Evolutionary conservation across 2,329 filamentous ascomycete genomes (phyloP), one percentile per base, ranked within the genome.

Genomic region (Emmonsiellopsis sp.): DNA sequence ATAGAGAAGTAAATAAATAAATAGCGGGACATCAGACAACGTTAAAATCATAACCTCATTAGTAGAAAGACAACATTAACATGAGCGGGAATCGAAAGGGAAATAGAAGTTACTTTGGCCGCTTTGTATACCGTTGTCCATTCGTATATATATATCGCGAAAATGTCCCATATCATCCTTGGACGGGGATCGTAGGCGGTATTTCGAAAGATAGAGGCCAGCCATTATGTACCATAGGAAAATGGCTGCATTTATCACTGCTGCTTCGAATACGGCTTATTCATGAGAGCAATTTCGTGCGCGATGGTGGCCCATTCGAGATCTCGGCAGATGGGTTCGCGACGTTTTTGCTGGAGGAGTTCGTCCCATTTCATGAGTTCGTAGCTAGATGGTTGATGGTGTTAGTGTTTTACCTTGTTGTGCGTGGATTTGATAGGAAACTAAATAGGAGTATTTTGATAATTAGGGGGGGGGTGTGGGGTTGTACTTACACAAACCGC

Each of bases 331-430:
- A 86, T 63, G 46, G 73, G 66, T 66, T 75, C 63, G 66, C 76
- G 70, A 69, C 76, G 66, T 71, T 79, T 68, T 72, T 78, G 69
- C 62, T 69, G 82, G 57, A 91, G 81, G 34, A 79, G 71, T 69
- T 96, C 92, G 70, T 98, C 93, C 89, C 92, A 97, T 69, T 94
- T 94, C 50, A 98, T 78, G 32, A 98, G 79, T 72, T 98, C 93
- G 65, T 97, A 73, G 1, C 77, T 80, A 26, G 6, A 31, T 15
- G 44, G 58, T 9, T n/a, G 54, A 62, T 42, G 49, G 26, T 48
- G 40, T 42, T 37, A 50, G 38, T 26, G 3, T 26, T 26, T 26
- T 11, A 5, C 5, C 11, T 46, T n/a, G 11, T 46, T 46, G 13
- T 46, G 10, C 13, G 16, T 53, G 35, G 40, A 43, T 6, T 34